Evolutionary conservation across 768 basidiomycete genomes (phyloP).

Genomic region (Glaciozyma martinii): DNA sequence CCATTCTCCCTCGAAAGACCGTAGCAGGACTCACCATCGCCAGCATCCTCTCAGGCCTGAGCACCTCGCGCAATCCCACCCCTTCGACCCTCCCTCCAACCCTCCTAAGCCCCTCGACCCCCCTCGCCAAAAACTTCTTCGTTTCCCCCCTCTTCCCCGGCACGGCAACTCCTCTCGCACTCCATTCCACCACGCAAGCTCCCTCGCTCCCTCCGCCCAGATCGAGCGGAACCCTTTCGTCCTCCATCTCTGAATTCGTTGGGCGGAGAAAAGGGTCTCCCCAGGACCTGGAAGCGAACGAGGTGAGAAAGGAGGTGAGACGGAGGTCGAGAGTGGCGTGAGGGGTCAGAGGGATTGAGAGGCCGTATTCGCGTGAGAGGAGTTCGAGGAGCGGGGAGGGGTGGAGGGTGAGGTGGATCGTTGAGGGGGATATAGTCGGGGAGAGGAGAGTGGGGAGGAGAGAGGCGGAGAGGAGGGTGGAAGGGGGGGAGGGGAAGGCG

Average conservation of each 20-base stretch:
- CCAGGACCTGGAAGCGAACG: conserved; percentile 1
- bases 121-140: conserved; percentile 34
- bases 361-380: conserved; percentile 55
- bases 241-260: conserved; percentile 1
- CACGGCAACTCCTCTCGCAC: conserved; percentile 20
- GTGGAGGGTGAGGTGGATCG: conserved; percentile 59
- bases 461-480: conserved; percentile 47
- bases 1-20: neutral
- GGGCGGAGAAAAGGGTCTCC: conserved; percentile 24
- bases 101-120: conserved; percentile 35
- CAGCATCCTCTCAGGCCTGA: neutral
- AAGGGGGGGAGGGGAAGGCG: conserved; percentile 53
- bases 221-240: conserved; percentile 19
- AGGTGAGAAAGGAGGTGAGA: conserved; percentile 8
- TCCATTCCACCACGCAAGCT: neutral
- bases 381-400: conserved; percentile 61
- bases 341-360: conserved; percentile 21
- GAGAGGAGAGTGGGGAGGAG: conserved; percentile 53
- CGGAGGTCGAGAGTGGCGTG: conserved; percentile 38
- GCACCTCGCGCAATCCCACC: conserved; percentile 4
- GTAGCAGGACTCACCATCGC: neutral
- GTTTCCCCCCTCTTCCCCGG: conserved; percentile 29
- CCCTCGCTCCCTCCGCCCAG: neutral
- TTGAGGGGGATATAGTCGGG: conserved; percentile 56
- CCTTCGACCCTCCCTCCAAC: neutral